Base-by-base conservation (phyloP, 371 early-diverging fungal species). In the Circinella umbellata region DNA sequence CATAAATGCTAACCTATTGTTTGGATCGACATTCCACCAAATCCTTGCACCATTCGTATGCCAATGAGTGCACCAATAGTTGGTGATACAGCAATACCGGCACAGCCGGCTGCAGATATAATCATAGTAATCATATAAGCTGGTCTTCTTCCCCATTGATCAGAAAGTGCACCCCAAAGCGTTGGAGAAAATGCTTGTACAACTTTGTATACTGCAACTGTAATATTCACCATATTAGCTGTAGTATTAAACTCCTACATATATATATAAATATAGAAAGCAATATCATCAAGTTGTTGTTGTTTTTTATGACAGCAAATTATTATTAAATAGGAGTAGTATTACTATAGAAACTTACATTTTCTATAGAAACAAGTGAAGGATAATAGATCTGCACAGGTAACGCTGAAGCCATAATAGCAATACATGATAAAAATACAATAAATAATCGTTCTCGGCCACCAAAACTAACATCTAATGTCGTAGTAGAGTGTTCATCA, bases 21-120 rank as follows among this genome's bases (percentile, higher is more conserved):
- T 38, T 88, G 78, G 9, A 87, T 86, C 0, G 90, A 86, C 38
- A 86, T 86, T 6, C 86, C 72, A 0, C 90, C 89, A 15, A 83
- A 83, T 1, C 88, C 80, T 69, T 90, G 91, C 35, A 90, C 70
- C 49, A 87, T 74, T 4, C 91, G 87, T 67, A 86, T 79, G 17
- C 76, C 77, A 49, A 90, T 73, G 47, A 90, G 77, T 53, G 82
- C 75, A n/a, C 76, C 71, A 61, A 85, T 78, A 37, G 67, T 79
- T 18, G 70, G 75, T 11, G 88, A 78, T 38, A 88, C 66, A 34
- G 89, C 88, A 10, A 85, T 80, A 38, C 88, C 86, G 17, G 90
- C 68, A 60, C 86, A 86, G 4, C 85, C 88, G 7, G 77, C 77
- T n/a, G 79, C 77, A 68, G 78, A 89, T 27, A 90, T 75, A n/a